Conservation (phyloP, 805 yeast species). For the Nadsonia fulvescens region DNA sequence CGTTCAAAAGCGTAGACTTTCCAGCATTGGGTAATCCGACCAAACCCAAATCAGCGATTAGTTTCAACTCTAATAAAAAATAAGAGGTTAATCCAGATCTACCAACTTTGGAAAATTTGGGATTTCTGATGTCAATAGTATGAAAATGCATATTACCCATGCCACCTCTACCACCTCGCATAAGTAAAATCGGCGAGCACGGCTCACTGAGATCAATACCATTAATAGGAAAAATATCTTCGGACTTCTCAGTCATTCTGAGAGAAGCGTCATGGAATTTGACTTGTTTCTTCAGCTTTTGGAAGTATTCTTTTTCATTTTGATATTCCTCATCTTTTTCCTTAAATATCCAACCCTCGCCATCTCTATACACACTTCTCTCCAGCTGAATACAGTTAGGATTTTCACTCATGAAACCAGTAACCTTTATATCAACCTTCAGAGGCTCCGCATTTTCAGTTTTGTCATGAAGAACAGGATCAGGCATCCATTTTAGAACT, state of each 20-base stretch:
- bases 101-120: slow-evolving; percentile 73
- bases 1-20: slow-evolving; percentile 71
- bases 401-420: slow-evolving; percentile 6
- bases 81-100: slow-evolving; percentile 45
- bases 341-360: slow-evolving; percentile 80
- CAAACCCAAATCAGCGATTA: slow-evolving; percentile 82
- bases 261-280: slow-evolving; percentile 42
- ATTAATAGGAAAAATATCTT: slow-evolving; percentile 60
- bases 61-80: slow-evolving; percentile 68
- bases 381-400: slow-evolving; percentile 29
- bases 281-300: slow-evolving; percentile 43
- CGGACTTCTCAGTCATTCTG: slow-evolving; percentile 35
- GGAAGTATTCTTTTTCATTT: slow-evolving; percentile 36
- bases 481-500: slow-evolving; percentile 66
- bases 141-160: slow-evolving; percentile 92
- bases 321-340: slow-evolving; percentile 63
- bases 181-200: slow-evolving; percentile 44
- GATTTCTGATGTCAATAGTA: slow-evolving; percentile 70
- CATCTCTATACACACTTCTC: slow-evolving; percentile 44
- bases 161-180: slow-evolving; percentile 87
- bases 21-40: slow-evolving; percentile 97
- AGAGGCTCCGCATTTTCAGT: slow-evolving; percentile 9
- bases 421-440: slow-evolving; percentile 11
- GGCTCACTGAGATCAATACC: slow-evolving; percentile 59
- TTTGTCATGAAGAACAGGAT: slow-evolving; percentile 25